These are phyloP conservation scores for Begonia peltatifolia DNA, from an alignment of 306 rosid genomes.

Conservation along the genomic window DNA sequence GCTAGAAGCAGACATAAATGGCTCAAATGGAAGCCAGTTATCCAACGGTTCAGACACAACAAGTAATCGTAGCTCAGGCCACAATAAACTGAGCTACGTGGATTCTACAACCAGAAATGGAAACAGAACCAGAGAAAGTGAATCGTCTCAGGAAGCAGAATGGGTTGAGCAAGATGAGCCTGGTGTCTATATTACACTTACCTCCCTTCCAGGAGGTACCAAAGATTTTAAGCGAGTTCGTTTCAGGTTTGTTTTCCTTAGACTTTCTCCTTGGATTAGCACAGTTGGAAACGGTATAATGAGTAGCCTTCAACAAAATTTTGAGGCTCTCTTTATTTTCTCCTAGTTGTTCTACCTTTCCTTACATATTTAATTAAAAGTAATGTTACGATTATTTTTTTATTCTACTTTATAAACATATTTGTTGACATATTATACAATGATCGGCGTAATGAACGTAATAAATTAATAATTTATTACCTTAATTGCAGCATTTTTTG, in stretches of 20 bases:
- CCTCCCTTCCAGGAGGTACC: conserved; percentile 78
- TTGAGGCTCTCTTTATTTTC: too few relatives aligned
- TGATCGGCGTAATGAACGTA: too few relatives aligned
- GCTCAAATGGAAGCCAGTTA: conserved; percentile 29
- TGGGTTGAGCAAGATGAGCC: conserved; percentile 99
- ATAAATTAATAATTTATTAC: too few relatives aligned
- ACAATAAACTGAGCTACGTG: conserved; percentile 53
- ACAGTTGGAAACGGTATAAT: too few relatives aligned
- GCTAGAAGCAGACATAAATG: conserved; percentile 57
- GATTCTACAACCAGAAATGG: conserved; percentile 58
- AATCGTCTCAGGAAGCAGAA: conserved; percentile 62
- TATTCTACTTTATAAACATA: too few relatives aligned
- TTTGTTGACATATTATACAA: too few relatives aligned
- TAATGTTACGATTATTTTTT: too few relatives aligned
- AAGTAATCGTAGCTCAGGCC: conserved; percentile 35
- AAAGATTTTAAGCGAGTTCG: conserved; percentile 94
- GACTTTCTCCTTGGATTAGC: too few relatives aligned
- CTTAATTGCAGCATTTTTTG: too few relatives aligned
- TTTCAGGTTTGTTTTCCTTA: conserved; percentile 52
- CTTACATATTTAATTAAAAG: too few relatives aligned
- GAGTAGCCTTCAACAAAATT: too few relatives aligned
- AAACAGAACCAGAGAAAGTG: conserved; percentile 63
- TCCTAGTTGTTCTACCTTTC: too few relatives aligned
- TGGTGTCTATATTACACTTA: conserved; percentile 89
- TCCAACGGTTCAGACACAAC: conserved; percentile 57